These are phyloP conservation scores for Penicillium vulpinum DNA, from an alignment of 2,329 filamentous ascomycete genomes.

Conservation along the genomic window DNA sequence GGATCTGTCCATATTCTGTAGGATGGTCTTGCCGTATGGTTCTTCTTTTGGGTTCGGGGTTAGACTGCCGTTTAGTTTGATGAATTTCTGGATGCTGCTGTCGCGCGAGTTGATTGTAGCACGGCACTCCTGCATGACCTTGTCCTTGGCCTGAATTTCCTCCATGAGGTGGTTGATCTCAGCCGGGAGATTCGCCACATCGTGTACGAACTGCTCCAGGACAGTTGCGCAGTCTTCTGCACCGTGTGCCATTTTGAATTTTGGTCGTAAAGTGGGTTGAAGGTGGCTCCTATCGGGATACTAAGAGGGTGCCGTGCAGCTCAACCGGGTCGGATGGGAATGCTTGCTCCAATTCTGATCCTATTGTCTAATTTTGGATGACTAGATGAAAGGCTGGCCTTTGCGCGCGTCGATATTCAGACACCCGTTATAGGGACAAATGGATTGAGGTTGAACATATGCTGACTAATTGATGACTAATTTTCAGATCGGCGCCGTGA, in stretches of 20 bases:
- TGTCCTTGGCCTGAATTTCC: conserved; percentile 66
- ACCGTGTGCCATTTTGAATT: conserved; percentile 44
- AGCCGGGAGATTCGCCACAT: conserved; percentile 62
- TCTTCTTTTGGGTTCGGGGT: conserved; percentile 65
- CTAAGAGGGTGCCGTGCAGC: not conserved
- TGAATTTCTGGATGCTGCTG: conserved; percentile 63
- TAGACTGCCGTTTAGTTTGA: conserved; percentile 63
- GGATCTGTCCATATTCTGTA: conserved; percentile 59
- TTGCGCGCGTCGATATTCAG: not conserved
- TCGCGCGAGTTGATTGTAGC: conserved; percentile 60
- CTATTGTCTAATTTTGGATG: not conserved
- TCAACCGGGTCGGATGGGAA: not conserved
- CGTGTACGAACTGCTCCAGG: conserved; percentile 65
- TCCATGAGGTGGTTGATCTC: conserved; percentile 67
- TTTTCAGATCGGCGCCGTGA: not conserved
- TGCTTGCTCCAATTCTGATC: not conserved
- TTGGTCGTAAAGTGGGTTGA: conserved; percentile 1
- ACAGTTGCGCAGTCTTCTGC: conserved; percentile 64
- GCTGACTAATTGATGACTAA: conserved; percentile 1
- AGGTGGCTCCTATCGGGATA: not conserved
- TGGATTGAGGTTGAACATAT: not conserved
- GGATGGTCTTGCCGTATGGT: conserved; percentile 57
- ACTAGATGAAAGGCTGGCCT: not conserved
- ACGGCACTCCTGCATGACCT: conserved; percentile 58
- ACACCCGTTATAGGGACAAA: not conserved